Evolutionary conservation across 2,329 filamentous ascomycete genomes (phyloP), one percentile per base, ranked within the genome.

Genomic region (Fusarium sp.): DNA sequence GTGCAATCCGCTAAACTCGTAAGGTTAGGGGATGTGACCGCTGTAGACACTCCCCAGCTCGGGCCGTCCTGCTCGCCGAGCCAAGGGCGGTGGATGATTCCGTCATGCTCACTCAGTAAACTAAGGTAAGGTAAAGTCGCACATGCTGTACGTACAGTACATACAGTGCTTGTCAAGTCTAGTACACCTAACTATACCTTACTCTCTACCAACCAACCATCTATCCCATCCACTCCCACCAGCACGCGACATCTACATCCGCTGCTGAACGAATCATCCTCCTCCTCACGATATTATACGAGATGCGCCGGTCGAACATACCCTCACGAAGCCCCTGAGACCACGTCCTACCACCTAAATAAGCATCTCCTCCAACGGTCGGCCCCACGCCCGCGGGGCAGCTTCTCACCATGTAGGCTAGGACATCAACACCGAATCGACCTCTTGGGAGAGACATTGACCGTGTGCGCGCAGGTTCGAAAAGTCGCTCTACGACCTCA

Each of bases 401-500:
- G 72, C 70, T 67, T 69, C 73, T 74, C 75, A 79, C 66, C 62
- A 79, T 79, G 77, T 79, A 79, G 73, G 75, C 53, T 48, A 30
- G 35, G 41, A 57, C 63, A 39, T 51, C 35, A 39, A 47, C 28
- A 35, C 35, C 18, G 26, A 45, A 42, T 48, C n/a, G 26, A 41
- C 44, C 20, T 30, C 18, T 36, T 35, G 28, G 45, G 47, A 55
- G 45, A 42, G 51, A 51, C 48, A 73, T 75, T 79, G 69, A 79
- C 75, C 39, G n/a, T 69, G 28, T 47, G 47, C 47, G 67, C 65
- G 70, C 66, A 98, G 95, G 96, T 99, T 99, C 86, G 96, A 99
- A 84, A 99, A 99, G 85, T 98, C 96, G 47, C 90, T 99, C 26
- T 98, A 98, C 84, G 96, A 98, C 90, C 95, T 99, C 87, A 99